Evolutionary conservation across 2,329 filamentous ascomycete genomes (phyloP).

Genomic region (Remersonia thermophila): DNA sequence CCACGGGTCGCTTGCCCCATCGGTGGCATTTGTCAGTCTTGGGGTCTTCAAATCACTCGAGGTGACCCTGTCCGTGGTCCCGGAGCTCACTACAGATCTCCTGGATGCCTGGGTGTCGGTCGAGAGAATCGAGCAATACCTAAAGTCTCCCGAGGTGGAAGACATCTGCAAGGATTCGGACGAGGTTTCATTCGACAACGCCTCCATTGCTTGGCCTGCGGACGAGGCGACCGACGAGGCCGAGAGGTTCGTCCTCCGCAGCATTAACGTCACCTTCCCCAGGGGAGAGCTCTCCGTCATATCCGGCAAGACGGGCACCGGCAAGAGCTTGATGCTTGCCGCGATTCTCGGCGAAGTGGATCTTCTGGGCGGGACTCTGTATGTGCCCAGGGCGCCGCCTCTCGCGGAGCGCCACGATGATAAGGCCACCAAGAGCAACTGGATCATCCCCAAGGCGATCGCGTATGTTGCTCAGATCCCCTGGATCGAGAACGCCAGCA

Average conservation of each 20-base stretch:
- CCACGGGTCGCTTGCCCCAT: conserved; percentile 52
- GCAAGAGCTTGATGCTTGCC: conserved; percentile 64
- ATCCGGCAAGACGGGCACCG: conserved; percentile 64
- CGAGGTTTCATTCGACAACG: conserved; percentile 52
- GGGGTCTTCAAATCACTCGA: conserved; percentile 65
- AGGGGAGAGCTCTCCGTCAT: conserved; percentile 58
- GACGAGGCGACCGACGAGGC: conserved; percentile 45
- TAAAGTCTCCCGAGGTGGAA: conserved; percentile 52
- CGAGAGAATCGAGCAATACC: conserved; percentile 58
- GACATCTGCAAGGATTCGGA: conserved; percentile 41
- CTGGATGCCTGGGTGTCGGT: conserved; percentile 65
- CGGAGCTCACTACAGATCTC: conserved; percentile 57
- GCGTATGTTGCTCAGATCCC: conserved; percentile 71
- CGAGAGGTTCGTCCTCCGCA: conserved; percentile 51
- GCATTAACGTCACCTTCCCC: conserved; percentile 56
- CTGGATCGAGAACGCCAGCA: conserved; percentile 74
- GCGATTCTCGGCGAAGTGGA: conserved; percentile 67
- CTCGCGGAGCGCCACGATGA: conserved; percentile 45
- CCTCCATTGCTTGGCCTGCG: conserved; percentile 62
- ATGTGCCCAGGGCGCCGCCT: conserved; percentile 37
- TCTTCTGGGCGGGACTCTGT: conserved; percentile 49
- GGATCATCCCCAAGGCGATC: conserved; percentile 57
- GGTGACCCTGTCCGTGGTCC: conserved; percentile 55
- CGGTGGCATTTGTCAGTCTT: conserved; percentile 68
- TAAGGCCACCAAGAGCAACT: conserved; percentile 50